Evolutionary conservation across 139 green algal genomes (phyloP), one percentile per base, ranked within the genome.

Genomic region (Volvox reticuliferus): DNA sequence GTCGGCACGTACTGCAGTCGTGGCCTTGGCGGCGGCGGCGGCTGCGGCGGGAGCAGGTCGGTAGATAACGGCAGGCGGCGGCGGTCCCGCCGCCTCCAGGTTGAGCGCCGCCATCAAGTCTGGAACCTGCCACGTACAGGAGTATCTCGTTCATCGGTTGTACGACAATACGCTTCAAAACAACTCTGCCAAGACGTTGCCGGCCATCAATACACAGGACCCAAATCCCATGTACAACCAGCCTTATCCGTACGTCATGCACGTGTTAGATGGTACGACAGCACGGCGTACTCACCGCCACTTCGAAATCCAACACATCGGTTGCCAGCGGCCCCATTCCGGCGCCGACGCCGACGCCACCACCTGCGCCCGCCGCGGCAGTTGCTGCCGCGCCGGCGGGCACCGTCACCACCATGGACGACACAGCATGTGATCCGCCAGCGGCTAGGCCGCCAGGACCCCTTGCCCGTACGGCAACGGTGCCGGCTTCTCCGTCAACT

Each of bases 241-340:
- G 44, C 9, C 44, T 9, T 55, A 14, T 55, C 9, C 5, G 44
- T 9, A 55, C 9, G 5, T 9, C 44, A 9, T 9, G 44, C 44
- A 9, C 44, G 9, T 14, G 5, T 55, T 5, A 73, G 65, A 73
- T 28, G 6, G 65, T 73, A 73, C 65, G 65, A 28, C 65, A 73
- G 9, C 44, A 55, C 5, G 44, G 44, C 44, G 44, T 55, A 55
- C 95, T 94, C 83, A 97, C 83, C 6, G 93, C 92, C 26, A 98
- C 85, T 84, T 97, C 93, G 20, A 98, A 69, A 61, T 98, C 95
- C 50, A 98, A 68, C 37, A 93, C 78, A 82, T 98, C 96, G 36
- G 22, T 68, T 37, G 67, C 67, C 82, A 61, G 13, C 12, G 61
- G 9, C 0, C 83, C 83, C 17, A 67, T 65, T 26, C 67, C 83